Percentiles rank a stretch among this genome's conserved stretches.
Evolutionary conservation across 148 eudicot genomes (phyloP).

Genomic region (Heliosperma pusillum): DNA sequence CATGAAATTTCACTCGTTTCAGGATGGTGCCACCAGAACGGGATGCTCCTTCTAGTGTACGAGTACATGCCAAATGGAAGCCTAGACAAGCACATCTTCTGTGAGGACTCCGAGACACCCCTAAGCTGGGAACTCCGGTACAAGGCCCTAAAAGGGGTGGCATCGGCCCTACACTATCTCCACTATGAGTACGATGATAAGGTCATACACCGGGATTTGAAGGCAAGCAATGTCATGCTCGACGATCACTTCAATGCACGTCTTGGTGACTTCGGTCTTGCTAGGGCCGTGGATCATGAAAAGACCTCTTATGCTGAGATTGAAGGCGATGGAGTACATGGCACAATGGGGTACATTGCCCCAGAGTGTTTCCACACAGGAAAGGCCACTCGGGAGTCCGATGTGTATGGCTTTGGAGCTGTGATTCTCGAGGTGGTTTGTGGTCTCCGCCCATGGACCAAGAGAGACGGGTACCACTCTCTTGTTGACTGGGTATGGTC

Average conservation of each 20-base stretch:
- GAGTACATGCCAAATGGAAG: slow-evolving; percentile 89
- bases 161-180: slow-evolving; percentile 53
- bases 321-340: slow-evolving; percentile 62
- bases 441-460: slow-evolving; percentile 55
- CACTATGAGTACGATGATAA: slow-evolving; percentile 63
- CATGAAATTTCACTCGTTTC: slow-evolving; percentile 7
- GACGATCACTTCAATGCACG: slow-evolving; percentile 72
- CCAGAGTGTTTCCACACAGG: slow-evolving; percentile 75
- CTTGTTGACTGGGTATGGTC: slow-evolving; percentile 82
- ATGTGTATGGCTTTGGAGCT: slow-evolving; percentile 68
- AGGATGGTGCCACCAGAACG: slow-evolving; percentile 91
- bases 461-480: slow-evolving; percentile 36
- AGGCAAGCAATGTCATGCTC: slow-evolving; percentile 85
- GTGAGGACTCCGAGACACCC: slow-evolving; percentile 11
- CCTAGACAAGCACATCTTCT: slow-evolving; percentile 63
- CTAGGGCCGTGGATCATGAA: slow-evolving; percentile 68
- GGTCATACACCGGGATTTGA: slow-evolving; percentile 82
- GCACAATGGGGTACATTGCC: no score
- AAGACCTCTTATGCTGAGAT: slow-evolving; percentile 62
- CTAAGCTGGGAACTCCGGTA: slow-evolving; percentile 41
- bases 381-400: slow-evolving; percentile 65
- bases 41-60: slow-evolving; percentile 60
- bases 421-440: slow-evolving; percentile 62
- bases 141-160: slow-evolving; percentile 41
- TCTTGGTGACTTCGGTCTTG: slow-evolving; percentile 82